Evolutionary conservation across 345 rosid species (phyloP), one percentile per base, ranked within the genome.

Genomic region (Eucalyptus polyanthemos): DNA sequence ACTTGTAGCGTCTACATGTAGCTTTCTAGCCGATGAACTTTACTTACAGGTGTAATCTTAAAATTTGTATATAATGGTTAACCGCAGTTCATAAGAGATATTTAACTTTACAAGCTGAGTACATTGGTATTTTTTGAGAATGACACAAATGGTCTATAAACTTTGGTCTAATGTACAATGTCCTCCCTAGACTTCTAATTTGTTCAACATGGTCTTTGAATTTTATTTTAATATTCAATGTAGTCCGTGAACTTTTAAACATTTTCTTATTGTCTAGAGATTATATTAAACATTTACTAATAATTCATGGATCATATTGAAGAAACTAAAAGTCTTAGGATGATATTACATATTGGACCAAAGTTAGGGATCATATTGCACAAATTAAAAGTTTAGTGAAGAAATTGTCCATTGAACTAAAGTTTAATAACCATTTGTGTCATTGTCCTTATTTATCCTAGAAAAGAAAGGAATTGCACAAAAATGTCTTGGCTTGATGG

Each of bases 111-210:
- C 83, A 76, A 37, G 83, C 8, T 19, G 25, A 76, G 9, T 76
- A 11, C 5, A 37, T 40, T 25, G 42, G 15, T 11, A 42, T 76
- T 40, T 76, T 76, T 19, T 15, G 3, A 31, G 17, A 21, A 37
- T 76, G 29, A 40, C 14, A 76, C 9, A 21, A 72, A 72, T 10
- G 27, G 47, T 19, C 2, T 12, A 21, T 37, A 11, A 76, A 37
- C 0, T 34, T 76, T 76, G 8, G 4, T 21, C 2, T 0, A 40
- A 40, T 21, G 1, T 37, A 44, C 0, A 21, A 76, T 37, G 2
- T 21, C 0, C 1, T 76, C 4, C 5, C 1, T 76, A 11, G 6
- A 40, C 3, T 76, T 76, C 24, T 76, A 21, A 37, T 76, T 37
- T 37, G 5, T 37, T 76, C 5, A 37, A 40, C 11, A 11, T 4